Conservation (phyloP, 2,329 filamentous ascomycete genomes). For the Sarocladium kiliense region DNA sequence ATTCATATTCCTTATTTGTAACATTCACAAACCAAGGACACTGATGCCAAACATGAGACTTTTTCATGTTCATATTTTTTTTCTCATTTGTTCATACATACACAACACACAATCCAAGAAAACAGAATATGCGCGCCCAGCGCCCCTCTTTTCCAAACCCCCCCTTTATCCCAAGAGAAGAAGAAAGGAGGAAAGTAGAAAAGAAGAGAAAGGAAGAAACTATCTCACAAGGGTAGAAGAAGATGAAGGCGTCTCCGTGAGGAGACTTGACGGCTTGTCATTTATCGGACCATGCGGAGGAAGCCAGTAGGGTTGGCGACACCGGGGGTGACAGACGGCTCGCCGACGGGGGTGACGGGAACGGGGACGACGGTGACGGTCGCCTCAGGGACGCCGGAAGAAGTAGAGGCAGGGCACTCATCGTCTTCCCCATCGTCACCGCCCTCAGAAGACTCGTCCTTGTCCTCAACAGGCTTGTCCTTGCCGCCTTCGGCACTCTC, state of each 20-base stretch:
- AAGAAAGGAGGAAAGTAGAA: not conserved
- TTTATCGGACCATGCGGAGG: conserved; percentile 27
- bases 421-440: conserved; percentile 16
- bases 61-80: conserved; percentile 1
- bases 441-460: conserved; percentile 7
- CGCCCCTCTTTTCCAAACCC: not conserved
- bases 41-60: not conserved
- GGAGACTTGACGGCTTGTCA: conserved; percentile 3
- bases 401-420: not conserved
- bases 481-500: conserved; percentile 6
- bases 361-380: conserved; percentile 11
- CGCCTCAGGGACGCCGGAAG: conserved; percentile 14
- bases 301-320: conserved; percentile 29
- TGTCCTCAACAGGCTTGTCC: not conserved
- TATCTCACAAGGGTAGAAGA: not conserved
- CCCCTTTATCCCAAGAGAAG: not conserved
- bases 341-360: conserved; percentile 18
- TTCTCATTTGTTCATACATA: conserved; percentile 8
- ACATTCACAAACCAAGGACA: too few relatives aligned
- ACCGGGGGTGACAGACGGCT: conserved; percentile 24
- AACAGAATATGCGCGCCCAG: conserved; percentile 15
- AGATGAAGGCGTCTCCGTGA: not conserved
- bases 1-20: too few relatives aligned
- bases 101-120: not conserved
- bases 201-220: not conserved